Base-by-base conservation (phyloP, 176 grass and related monocot species). In the Cocos nucifera region DNA sequence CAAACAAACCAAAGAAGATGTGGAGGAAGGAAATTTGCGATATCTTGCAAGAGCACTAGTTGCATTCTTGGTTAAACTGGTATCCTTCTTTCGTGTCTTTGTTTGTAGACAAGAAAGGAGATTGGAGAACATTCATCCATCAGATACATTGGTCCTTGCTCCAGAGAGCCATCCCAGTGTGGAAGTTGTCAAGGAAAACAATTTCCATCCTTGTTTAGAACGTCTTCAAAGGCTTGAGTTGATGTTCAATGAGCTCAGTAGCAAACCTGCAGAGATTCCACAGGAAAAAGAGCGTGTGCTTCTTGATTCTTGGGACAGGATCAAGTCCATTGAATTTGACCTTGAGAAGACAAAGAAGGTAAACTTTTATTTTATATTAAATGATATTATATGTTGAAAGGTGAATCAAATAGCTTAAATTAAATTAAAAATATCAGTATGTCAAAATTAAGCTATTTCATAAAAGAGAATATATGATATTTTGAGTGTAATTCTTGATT, bases 271-370 rank as follows among this genome's bases (percentile, higher is more conserved):
- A 15, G 79, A 98, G 65, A 86, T 84, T 67, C 86, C 80, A 58
- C 56, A 59, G 56, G 84, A 87, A 61, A 92, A 92, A 70, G 81
- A 98, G 60, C 82, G 49, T 60, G 82, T 73, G 71, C 75, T 98
- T 65, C 81, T 72, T 60, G 88, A 92, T 79, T 98, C 93, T 78
- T 92, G 83, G 76, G 76, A 92, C 71, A 91, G 88, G 64, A 98
- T 98, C 79, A 98, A 90, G 62, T 85, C 82, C 48, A 77, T 98
- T 29, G 84, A 92, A 57, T 85, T 81, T 92, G 93, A 98, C 67
- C 81, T 98, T 51, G 84, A 98, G 49, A 98, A 92, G 62, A 98
- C 93, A 67, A 98, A 98, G 71, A 82, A 83, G 81, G 88, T 92
- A 80, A 26, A 30, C 71, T 59, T 23, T 82, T 25, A 72, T 44